Base-by-base conservation (phyloP, 2,329 filamentous ascomycete species). In the Pseudogymnoascus pannorum region DNA sequence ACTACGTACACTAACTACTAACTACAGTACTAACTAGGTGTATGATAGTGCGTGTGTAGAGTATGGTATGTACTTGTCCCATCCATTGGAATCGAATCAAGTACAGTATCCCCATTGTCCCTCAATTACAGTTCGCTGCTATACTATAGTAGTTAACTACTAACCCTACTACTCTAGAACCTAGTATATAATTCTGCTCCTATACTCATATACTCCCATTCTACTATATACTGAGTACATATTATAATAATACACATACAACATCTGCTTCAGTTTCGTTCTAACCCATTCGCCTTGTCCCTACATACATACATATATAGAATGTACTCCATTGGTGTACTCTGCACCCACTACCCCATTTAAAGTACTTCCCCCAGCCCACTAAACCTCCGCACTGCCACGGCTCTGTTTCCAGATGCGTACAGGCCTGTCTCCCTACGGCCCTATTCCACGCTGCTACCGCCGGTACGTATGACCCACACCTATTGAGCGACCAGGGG, bases 401-500 rank as follows among this genome's bases (percentile, higher is more conserved):
- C 44, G 44, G 44, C 24, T 18, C 44, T 51, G 44, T 51, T 51
- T 4, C 44, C 44, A 51, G 44, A 51, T 51, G 7, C 44, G 44
- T 51, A 31, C n/a, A 51, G n/a, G 7, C n/a, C 24, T 18, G 24
- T 51, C 44, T n/a, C 44, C 44, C 44, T 31, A 51, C 44, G 44
- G 44, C 44, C 44, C 44, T 51, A 29, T 51, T 51, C 24, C 8
- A 51, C 44, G 44, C 44, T 51, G 24, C 44, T 51, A 51, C 44
- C 44, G 44, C 44, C 44, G 44, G 44, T 51, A 51, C 24, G 44
- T 51, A 29, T 51, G 44, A 51, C 44, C 44, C 44, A 24, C 44
- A 16, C 44, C 44, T 29, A 29, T 18, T n/a, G 24, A 51, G 14
- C 11, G n/a, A 5, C 7, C 24, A 24, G 44, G 8, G 18, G 14